phyloP scores from a whole-genome alignment of 495 filamentous ascomycete genomes.

The Penicillium taxi region DNA sequence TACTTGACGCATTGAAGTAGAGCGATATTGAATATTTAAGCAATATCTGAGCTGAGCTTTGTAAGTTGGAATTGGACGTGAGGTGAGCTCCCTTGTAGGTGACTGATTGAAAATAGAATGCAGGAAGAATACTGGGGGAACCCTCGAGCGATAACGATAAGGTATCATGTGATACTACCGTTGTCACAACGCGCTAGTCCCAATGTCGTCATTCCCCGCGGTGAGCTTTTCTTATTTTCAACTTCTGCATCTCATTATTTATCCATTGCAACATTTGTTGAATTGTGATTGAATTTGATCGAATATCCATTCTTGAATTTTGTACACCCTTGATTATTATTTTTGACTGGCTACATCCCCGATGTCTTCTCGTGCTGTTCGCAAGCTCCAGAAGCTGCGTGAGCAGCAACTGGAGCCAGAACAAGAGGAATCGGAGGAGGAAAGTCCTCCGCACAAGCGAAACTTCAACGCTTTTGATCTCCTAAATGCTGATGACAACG shows the following conservation, averaged over 20 bases:
- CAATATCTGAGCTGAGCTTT: slow-evolving; percentile 8
- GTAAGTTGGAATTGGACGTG: neutral
- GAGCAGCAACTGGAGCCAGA: slow-evolving; percentile 52
- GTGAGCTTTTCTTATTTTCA: slow-evolving; percentile 9
- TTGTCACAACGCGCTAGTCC: slow-evolving; percentile 20
- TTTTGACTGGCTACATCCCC: too few species aligned
- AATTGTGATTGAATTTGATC: too few species aligned
- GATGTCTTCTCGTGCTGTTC: slow-evolving; percentile 77
- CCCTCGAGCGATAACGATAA: slow-evolving; percentile 6
- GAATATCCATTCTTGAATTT: neutral
- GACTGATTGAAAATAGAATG: neutral
- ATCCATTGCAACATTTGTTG: too few species aligned
- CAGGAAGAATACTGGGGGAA: slow-evolving; percentile 1
- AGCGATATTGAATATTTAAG: neutral
- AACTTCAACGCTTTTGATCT: slow-evolving; percentile 46
- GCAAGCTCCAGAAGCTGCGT: slow-evolving; percentile 61
- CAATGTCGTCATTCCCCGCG: slow-evolving; percentile 39
- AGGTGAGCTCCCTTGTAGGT: slow-evolving; percentile 2
- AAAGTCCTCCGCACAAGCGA: too few species aligned
- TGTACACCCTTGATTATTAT: neutral
- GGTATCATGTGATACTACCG: slow-evolving; percentile 21
- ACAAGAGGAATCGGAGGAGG: too few species aligned
- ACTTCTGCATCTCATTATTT: neutral
- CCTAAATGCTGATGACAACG: slow-evolving; percentile 49
- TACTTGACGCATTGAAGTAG: slow-evolving; percentile 55